Base-by-base conservation (phyloP, 495 filamentous ascomycete species). In the Neurospora discreta region DNA sequence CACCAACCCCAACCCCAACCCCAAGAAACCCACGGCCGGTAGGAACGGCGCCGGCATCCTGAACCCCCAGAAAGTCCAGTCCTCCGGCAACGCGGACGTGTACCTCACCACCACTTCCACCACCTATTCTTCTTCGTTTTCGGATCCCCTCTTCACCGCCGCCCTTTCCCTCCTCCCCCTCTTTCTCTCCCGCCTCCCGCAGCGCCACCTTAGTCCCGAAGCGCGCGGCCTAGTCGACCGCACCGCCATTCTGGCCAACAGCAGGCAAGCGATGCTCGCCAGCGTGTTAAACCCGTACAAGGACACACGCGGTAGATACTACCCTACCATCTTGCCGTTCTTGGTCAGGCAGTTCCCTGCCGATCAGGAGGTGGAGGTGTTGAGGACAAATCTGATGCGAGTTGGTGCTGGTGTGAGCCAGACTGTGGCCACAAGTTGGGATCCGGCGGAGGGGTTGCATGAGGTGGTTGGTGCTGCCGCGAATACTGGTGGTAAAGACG, bases 231-330 rank as follows among this genome's bases (percentile, higher is more conserved):
- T 90, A 60, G 87, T 97, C 74, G 92, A 97, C 77, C 89, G 89
- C 58, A 92, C 92, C 1, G 90, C 92, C 43, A 90, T 97, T 69
- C 78, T 97, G 42, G 85, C 82, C 23, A 81, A 85, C 44, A 85
- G 89, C 74, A 90, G 88, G 80, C 77, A 86, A 36, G 89, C 90
- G 13, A 90, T 97, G 86, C 76, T 93, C 15, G 90, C 93, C 39
- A 93, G 92, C 78, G 88, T 93, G 15, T 81, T 97, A 69, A 91
- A 95, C 79, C 92, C 93, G 1, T 86, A 89, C 70, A 82, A 86
- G 16, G 86, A 86, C 42, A 82, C 83, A 60, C 86, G 86, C 60
- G 87, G 88, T 3, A 85, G 85, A 38, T 84, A 84, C 44, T 86
- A 86, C 71, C 82, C 88, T 16, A 93, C 91, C 75, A 90, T 97